These are phyloP conservation scores for Suillus weaverae DNA, from an alignment of 768 basidiomycete genomes.

Conservation along the genomic window DNA sequence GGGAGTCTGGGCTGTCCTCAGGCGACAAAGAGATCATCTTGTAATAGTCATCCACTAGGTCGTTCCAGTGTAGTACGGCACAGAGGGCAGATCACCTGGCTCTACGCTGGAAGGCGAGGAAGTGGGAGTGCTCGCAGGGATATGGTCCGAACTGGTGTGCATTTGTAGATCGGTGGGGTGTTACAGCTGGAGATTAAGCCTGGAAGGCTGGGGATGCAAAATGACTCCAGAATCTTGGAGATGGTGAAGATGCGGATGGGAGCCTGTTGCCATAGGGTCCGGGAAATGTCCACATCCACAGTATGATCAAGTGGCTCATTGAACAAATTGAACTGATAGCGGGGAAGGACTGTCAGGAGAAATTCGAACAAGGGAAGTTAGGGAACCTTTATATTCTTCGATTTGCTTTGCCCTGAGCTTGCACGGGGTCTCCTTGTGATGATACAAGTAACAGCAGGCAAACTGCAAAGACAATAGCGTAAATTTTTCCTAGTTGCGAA, in stretches of 20 bases:
- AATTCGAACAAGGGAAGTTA: neutral
- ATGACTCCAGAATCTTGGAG: neutral
- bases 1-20: conserved; percentile 9
- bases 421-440: too few species aligned
- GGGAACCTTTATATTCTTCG: neutral
- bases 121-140: neutral
- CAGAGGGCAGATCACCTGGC: conserved; percentile 13
- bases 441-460: too few species aligned
- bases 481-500: too few species aligned
- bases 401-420: too few species aligned
- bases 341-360: conserved; percentile 15
- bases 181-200: neutral
- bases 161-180: neutral
- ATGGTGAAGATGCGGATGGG: neutral
- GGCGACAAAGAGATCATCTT: conserved; percentile 6
- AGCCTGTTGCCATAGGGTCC: neutral
- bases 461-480: too few species aligned
- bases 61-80: conserved; percentile 17
- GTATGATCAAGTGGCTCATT: neutral
- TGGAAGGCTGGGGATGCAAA: neutral
- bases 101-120: neutral
- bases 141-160: neutral
- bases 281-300: neutral
- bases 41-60: conserved; percentile 15
- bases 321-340: conserved; percentile 14